These are phyloP conservation scores for Evernia prunastri DNA, from an alignment of 495 filamentous ascomycete genomes.

Conservation along the genomic window DNA sequence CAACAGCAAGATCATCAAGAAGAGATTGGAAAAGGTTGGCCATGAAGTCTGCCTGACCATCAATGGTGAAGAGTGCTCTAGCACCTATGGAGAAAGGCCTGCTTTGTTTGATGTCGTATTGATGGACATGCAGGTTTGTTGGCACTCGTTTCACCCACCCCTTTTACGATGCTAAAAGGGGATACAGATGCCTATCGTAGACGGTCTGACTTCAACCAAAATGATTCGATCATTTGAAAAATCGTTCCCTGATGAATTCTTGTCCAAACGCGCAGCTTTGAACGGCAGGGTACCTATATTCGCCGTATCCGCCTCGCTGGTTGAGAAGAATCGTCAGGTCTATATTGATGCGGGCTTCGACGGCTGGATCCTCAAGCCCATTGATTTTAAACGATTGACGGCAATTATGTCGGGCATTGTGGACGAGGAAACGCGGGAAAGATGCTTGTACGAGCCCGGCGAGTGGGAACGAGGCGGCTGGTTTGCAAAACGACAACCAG, in stretches of 20 bases:
- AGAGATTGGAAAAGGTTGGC: constrained; percentile 73
- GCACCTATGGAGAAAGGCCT: constrained; percentile 54
- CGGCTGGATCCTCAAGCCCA: constrained; percentile 77
- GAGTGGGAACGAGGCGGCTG: constrained; percentile 70
- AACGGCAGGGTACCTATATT: constrained; percentile 71
- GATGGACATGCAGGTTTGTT: constrained; percentile 88
- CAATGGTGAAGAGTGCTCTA: constrained; percentile 84
- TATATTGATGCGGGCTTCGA: constrained; percentile 86
- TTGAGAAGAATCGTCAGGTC: constrained; percentile 59
- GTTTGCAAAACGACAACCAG: constrained; percentile 41
- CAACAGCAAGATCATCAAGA: constrained; percentile 81
- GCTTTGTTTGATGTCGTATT: constrained; percentile 71
- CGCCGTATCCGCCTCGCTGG: constrained; percentile 79
- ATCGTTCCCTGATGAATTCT: constrained; percentile 31
- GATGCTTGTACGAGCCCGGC: constrained; percentile 52
- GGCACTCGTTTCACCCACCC: constrained; percentile 22
- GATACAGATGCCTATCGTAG: constrained; percentile 83
- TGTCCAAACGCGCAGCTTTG: constrained; percentile 42
- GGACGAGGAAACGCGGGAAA: constrained; percentile 39
- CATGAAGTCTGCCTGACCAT: constrained; percentile 66
- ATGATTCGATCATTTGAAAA: constrained; percentile 72
- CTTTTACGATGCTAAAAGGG: constrained; percentile 17
- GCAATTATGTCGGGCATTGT: constrained; percentile 54
- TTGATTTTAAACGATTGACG: constrained; percentile 64
- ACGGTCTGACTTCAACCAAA: constrained; percentile 75